These are phyloP conservation scores for Symbiotaphrina buchneri DNA, from an alignment of 495 filamentous ascomycete species.

Conservation along the genomic window DNA sequence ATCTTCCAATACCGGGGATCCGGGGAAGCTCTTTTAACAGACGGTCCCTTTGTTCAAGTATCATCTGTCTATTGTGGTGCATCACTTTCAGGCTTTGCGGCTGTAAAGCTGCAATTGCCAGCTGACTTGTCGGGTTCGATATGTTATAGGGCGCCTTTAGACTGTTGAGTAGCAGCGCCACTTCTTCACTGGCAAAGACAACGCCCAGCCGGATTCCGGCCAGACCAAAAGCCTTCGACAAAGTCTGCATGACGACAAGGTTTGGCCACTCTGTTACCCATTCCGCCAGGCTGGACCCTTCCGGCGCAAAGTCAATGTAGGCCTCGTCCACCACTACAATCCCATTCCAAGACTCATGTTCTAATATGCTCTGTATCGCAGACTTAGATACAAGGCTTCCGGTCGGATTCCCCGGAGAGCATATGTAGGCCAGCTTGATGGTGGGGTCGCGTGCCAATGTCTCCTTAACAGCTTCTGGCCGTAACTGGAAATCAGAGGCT, in stretches of 20 bases:
- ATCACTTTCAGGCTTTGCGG: conserved; percentile 44
- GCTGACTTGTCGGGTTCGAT: conserved; percentile 59
- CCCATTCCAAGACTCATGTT: conserved; percentile 88
- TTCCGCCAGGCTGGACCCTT: conserved; percentile 65
- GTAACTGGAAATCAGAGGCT: conserved; percentile 38
- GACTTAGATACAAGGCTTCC: conserved; percentile 51
- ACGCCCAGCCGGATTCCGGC: conserved; percentile 69
- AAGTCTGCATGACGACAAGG: conserved; percentile 90
- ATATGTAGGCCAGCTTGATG: conserved; percentile 81
- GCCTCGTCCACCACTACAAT: conserved; percentile 87
- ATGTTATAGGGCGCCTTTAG: conserved; percentile 95
- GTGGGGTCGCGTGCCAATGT: conserved; percentile 33
- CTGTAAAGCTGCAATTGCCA: conserved; percentile 52
- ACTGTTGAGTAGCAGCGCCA: conserved; percentile 57
- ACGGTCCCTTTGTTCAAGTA: conserved; percentile 56
- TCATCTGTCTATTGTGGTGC: conserved; percentile 36
- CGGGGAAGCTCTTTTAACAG: conserved; percentile 48
- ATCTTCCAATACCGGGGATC: conserved; percentile 57
- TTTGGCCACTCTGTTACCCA: conserved; percentile 92
- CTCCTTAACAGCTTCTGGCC: conserved; percentile 42
- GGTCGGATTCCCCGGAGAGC: conserved; percentile 88
- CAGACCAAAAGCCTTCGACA: conserved; percentile 88
- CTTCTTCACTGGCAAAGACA: conserved; percentile 31
- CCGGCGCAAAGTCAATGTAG: conserved; percentile 82
- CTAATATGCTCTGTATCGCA: conserved; percentile 51